Conservation (phyloP, 1,139 yeast genomes). For the Pichia sp. region DNA sequence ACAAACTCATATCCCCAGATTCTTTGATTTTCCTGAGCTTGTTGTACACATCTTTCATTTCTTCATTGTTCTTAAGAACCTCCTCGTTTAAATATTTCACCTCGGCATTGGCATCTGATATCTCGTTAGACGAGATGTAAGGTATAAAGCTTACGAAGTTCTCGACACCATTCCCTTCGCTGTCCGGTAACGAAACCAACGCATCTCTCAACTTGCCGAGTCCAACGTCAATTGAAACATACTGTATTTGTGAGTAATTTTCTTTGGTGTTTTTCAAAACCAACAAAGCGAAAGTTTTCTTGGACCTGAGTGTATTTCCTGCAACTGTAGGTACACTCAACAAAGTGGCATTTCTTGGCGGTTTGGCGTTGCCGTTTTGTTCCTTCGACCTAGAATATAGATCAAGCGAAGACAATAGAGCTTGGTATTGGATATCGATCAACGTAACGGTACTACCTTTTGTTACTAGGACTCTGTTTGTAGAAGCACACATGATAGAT, state of each 20-base stretch:
- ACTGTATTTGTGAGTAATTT: conserved; percentile 42
- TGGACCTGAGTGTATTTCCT: conserved; percentile 41
- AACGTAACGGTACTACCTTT: conserved; percentile 39
- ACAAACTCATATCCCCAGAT: conserved; percentile 16
- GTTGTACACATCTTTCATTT: conserved; percentile 18
- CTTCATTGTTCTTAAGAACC: conserved; percentile 18
- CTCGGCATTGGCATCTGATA: conserved; percentile 8
- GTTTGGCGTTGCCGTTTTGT: conserved; percentile 17
- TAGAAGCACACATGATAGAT: conserved; percentile 36
- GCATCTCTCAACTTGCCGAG: conserved; percentile 68
- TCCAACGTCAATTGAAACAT: conserved; percentile 59
- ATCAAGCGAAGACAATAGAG: conserved; percentile 40
- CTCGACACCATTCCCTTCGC: conserved; percentile 5
- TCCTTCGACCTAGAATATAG: conserved; percentile 30
- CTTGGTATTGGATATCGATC: conserved; percentile 42
- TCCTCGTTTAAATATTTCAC: conserved; percentile 11
- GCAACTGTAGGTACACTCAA: conserved; percentile 39
- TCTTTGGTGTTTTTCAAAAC: conserved; percentile 41
- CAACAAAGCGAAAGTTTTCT: conserved; percentile 42
- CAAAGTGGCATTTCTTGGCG: conserved; percentile 30
- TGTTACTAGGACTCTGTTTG: conserved; percentile 44
- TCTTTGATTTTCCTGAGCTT: conserved; percentile 25
- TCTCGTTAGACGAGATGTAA: conserved; percentile 2
- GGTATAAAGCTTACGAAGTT: conserved; percentile 14
- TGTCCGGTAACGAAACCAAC: conserved; percentile 46